Evolutionary conservation across 176 grass and related monocot genomes (phyloP), one percentile per base, ranked within the genome.

Genomic region (Phyllostachys edulis): DNA sequence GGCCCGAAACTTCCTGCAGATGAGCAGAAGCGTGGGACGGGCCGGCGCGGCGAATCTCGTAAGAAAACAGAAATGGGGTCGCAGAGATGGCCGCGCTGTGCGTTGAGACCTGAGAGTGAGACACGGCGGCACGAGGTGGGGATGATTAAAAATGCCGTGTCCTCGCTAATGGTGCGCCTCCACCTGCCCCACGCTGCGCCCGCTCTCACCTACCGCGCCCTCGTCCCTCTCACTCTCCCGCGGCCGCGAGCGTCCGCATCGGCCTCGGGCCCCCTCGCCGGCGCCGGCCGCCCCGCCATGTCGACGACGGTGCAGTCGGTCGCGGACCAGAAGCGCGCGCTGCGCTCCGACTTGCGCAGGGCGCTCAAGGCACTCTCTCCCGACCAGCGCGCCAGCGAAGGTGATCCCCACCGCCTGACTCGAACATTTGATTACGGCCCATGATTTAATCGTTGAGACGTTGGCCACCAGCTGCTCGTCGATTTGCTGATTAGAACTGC

Each of bases 331-430:
- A 99, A 99, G 88, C 91, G 90, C 59, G 87, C 86, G 61, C 73
- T 99, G 50, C 91, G 91, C 17, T 83, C 83, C 54, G 89, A 94
- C 14, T 87, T 99, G 51, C 93, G 96, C 45, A 87, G 59, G 75
- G 89, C 88, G 44, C 89, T 99, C 64, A 94, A 90, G 89, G 87
- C 85, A 14, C 84, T 98, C 83, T 63, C 93, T 57, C 89, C 91
- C 5, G 80, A 79, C 29, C 89, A 92, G 80, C 89, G 89, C 69
- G 50, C 90, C 86, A 86, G 85, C 63, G 87, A 98, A 98, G 95
- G 95, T 98, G 66, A 73, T 10, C 63, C 26, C 68, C n/a, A n/a
- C 1, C 32, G 18, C 46, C 63, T 64, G 27, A 11, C 7, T 11
- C 7, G 15, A 23, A 46, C n/a, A 20, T 47, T 13, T 9, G 41